phyloP scores from a whole-genome alignment of 73 alveolate genomes.

The Blepharisma stoltei region DNA sequence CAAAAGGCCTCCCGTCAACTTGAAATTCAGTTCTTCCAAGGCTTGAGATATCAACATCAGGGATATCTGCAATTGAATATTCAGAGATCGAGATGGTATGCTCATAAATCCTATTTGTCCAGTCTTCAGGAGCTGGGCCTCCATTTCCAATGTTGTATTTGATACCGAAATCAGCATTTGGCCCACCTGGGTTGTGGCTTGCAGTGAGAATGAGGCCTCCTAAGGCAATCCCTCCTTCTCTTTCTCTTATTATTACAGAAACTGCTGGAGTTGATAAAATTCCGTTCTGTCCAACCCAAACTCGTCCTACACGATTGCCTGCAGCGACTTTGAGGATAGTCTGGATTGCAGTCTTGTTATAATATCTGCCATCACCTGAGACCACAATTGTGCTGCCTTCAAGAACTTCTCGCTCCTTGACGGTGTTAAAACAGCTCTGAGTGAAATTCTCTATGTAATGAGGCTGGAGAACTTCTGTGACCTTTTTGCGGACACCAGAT shows the following conservation, averaged over 20 bases:
- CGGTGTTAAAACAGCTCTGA: slow-evolving; percentile 81
- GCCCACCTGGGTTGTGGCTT: slow-evolving; percentile 99
- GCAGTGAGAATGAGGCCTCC: slow-evolving; percentile 99
- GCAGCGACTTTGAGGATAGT: slow-evolving; percentile 64
- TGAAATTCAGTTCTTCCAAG: slow-evolving; percentile 55
- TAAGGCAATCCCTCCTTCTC: slow-evolving; percentile 76
- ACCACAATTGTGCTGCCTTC: slow-evolving; percentile 75
- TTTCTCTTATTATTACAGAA: slow-evolving; percentile 83
- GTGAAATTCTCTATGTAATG: slow-evolving; percentile 92
- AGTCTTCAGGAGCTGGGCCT: slow-evolving; percentile 96
- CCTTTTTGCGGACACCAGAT: slow-evolving; percentile 97
- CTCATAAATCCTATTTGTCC: slow-evolving; percentile 80
- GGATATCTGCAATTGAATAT: slow-evolving; percentile 59
- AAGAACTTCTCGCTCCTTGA: slow-evolving; percentile 63
- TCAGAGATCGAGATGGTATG: slow-evolving; percentile 62
- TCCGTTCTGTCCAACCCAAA: slow-evolving; percentile 92
- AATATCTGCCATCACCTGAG: slow-evolving; percentile 99
- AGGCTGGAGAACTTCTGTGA: slow-evolving; percentile 70
- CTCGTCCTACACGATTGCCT: slow-evolving; percentile 85
- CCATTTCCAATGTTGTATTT: slow-evolving; percentile 95
- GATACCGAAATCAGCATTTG: slow-evolving; percentile 94
- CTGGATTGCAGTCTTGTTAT: slow-evolving; percentile 65
- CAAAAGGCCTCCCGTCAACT: slow-evolving; percentile 33
- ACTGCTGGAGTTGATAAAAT: slow-evolving; percentile 96
- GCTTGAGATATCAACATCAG: slow-evolving; percentile 60